Conservation (phyloP, 192 early-diverging fungal genomes). For the Gamsiella multidivaricata region DNA sequence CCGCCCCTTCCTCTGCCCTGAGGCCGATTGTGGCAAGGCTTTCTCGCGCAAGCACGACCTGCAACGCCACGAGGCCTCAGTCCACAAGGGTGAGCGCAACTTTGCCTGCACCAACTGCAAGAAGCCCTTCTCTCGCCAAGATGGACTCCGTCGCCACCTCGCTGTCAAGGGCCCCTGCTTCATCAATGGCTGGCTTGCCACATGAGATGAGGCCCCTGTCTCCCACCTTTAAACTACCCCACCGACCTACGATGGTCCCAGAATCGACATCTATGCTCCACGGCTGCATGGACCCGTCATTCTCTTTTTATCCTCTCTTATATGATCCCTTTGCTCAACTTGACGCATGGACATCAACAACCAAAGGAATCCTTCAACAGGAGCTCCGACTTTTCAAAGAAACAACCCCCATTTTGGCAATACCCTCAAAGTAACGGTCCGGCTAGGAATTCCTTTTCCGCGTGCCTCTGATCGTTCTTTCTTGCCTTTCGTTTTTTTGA, state of each 20-base stretch:
- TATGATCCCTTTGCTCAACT: constrained; percentile 23
- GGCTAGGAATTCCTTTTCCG: not conserved
- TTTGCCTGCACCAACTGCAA: constrained; percentile 66
- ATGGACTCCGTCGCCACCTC: constrained; percentile 72
- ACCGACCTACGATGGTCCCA: constrained; percentile 21
- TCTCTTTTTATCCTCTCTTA: constrained; percentile 36
- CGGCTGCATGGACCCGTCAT: constrained; percentile 21
- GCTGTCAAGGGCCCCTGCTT: constrained; percentile 49
- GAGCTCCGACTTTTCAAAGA: constrained; percentile 28
- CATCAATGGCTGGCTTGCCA: constrained; percentile 47
- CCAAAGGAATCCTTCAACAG: constrained; percentile 53
- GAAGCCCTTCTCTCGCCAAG: constrained; percentile 71
- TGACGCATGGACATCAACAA: constrained; percentile 29
- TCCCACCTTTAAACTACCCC: constrained; percentile 39
- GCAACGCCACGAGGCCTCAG: constrained; percentile 70
- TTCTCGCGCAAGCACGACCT: constrained; percentile 80
- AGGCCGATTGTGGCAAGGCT: constrained; percentile 60
- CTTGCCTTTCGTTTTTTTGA: constrained; percentile 1
- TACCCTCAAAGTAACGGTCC: constrained; percentile 12
- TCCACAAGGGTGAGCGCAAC: constrained; percentile 72
- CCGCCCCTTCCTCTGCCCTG: constrained; percentile 65
- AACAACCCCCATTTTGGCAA: constrained; percentile 22
- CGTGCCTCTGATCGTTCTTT: constrained; percentile 1
- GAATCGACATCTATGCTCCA: constrained; percentile 7
- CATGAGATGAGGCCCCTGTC: constrained; percentile 51